Evolutionary conservation across 1,284 basidiomycete genomes (phyloP).

Genomic region (Marasmius sp.): DNA sequence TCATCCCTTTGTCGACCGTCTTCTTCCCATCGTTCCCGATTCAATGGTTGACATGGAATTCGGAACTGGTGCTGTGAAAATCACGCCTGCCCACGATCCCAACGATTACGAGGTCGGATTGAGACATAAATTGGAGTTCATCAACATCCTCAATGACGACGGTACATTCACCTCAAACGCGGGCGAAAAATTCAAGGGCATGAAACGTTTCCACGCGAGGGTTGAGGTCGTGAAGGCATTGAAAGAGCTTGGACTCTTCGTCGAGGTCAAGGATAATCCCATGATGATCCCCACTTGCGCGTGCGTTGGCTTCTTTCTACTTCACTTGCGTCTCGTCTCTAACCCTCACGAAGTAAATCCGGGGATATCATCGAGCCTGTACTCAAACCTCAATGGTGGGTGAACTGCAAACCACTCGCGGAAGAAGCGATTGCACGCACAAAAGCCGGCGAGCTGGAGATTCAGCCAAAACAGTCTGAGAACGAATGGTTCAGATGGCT

Average conservation of each 20-base stretch:
- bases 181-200: constrained; percentile 83
- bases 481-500: constrained; percentile 98
- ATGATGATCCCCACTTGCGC: constrained; percentile 94
- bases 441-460: constrained; percentile 79
- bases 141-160: constrained; percentile 97
- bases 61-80: constrained; percentile 98
- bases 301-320: constrained; percentile 31
- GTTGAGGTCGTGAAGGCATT: constrained; percentile 83
- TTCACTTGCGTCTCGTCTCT: constrained; percentile 1
- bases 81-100: constrained; percentile 98
- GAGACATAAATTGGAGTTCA: constrained; percentile 89
- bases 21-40: constrained; percentile 90
- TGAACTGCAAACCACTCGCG: constrained; percentile 90
- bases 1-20: constrained; percentile 90
- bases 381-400: constrained; percentile 99
- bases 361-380: constrained; percentile 96
- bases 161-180: constrained; percentile 95
- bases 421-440: constrained; percentile 93
- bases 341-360: constrained; percentile 66
- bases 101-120: constrained; percentile 97
- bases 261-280: constrained; percentile 94
- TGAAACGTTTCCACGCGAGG: constrained; percentile 96
- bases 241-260: constrained; percentile 84
- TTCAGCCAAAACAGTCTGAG: constrained; percentile 85
- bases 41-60: constrained; percentile 93